Conservation (phyloP, 495 filamentous ascomycete genomes). For the Neurospora tetraspora region DNA sequence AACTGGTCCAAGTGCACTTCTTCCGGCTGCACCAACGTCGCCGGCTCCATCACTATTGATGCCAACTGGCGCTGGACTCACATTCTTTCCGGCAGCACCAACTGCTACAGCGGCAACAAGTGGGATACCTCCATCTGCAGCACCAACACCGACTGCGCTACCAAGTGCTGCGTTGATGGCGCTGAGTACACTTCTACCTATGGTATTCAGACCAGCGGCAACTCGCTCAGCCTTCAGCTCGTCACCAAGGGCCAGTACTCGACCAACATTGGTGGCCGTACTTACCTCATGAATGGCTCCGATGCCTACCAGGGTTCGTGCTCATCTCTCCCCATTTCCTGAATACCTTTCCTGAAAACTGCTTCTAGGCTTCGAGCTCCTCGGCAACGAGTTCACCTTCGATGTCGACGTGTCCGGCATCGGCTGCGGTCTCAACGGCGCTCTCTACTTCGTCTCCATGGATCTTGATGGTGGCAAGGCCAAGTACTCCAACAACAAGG, state of each 20-base stretch:
- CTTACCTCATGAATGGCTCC: conserved; percentile 44
- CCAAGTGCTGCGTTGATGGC: conserved; percentile 38
- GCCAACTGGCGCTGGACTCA: conserved; percentile 47
- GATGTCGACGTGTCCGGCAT: conserved; percentile 47
- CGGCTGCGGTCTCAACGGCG: conserved; percentile 48
- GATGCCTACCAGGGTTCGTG: conserved; percentile 41
- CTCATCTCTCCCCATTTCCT: background rate
- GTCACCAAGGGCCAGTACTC: conserved; percentile 41
- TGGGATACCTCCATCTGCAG: conserved; percentile 35
- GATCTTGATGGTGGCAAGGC: conserved; percentile 42
- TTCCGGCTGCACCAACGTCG: conserved; percentile 37
- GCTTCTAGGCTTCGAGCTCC: conserved; percentile 34
- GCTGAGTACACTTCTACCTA: conserved; percentile 40
- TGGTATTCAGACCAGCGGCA: conserved; percentile 37
- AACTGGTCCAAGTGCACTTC: conserved; percentile 47
- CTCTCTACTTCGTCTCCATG: conserved; percentile 52
- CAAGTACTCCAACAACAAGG: conserved; percentile 45
- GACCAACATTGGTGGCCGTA: conserved; percentile 43
- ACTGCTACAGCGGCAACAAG: conserved; percentile 44
- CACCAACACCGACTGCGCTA: conserved; percentile 27
- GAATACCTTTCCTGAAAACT: background rate
- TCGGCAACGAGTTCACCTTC: conserved; percentile 51
- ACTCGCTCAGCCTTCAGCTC: conserved; percentile 43
- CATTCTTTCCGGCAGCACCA: conserved; percentile 20
- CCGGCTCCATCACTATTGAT: conserved; percentile 36